Evolutionary conservation across 495 filamentous ascomycete genomes (phyloP).

Genomic region (Xeromyces bisporus): DNA sequence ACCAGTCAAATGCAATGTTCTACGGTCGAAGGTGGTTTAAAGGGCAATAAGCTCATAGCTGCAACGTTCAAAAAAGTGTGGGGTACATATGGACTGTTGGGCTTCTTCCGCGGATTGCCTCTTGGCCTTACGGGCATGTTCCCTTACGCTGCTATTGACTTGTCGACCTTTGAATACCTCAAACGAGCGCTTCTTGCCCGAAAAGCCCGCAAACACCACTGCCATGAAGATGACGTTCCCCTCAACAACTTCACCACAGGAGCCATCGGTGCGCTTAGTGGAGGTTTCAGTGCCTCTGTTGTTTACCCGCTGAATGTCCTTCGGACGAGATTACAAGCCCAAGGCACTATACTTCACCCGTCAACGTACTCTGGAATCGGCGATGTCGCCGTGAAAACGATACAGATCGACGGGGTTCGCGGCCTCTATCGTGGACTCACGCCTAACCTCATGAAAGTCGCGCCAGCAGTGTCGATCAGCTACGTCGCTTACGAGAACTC

Average conservation of each 20-base stretch:
- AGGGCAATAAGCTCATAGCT: constrained; percentile 69
- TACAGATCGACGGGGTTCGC: constrained; percentile 64
- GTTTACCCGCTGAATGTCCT: constrained; percentile 95
- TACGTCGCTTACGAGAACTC: constrained; percentile 97
- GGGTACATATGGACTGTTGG: constrained; percentile 48
- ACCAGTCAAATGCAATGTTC: constrained; percentile 82
- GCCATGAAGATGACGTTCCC: constrained; percentile 66
- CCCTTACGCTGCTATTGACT: constrained; percentile 91
- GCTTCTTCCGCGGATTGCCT: constrained; percentile 82
- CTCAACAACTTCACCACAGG: constrained; percentile 65
- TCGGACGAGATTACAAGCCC: constrained; percentile 81
- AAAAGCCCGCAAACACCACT: constrained; percentile 50
- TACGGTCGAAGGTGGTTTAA: constrained; percentile 66
- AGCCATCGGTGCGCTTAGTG: constrained; percentile 71
- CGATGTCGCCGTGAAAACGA: constrained; percentile 70
- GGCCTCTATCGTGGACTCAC: constrained; percentile 92
- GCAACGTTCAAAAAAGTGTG: constrained; percentile 75
- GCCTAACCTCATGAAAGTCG: constrained; percentile 91
- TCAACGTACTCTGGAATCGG: constrained; percentile 74
- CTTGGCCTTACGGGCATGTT: constrained; percentile 94
- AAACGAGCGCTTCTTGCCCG: constrained; percentile 55
- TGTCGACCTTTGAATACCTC: constrained; percentile 84
- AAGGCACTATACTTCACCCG: constrained; percentile 84
- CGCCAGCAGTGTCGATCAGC: constrained; percentile 89
- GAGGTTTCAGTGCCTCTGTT: constrained; percentile 79